phyloP scores from a whole-genome alignment of 805 yeast species.

The Brettanomyces custersianus region DNA sequence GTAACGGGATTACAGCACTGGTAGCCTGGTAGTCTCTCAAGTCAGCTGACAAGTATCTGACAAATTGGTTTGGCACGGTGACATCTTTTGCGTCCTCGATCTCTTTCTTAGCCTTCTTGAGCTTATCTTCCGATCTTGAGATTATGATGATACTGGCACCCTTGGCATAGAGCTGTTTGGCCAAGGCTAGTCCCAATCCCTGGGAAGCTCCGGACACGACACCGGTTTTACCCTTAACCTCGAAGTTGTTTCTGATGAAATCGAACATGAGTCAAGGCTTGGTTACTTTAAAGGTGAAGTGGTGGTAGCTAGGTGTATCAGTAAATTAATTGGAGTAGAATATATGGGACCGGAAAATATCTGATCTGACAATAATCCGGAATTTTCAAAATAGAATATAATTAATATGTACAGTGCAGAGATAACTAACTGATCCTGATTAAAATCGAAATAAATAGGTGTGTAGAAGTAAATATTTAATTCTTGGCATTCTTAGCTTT shows the following conservation, averaged over 20 bases:
- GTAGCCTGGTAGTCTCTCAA: slow-evolving; percentile 38
- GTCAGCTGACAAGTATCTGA: slow-evolving; percentile 52
- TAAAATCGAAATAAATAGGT: too few species aligned
- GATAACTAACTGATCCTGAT: too few species aligned
- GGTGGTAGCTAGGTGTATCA: neutral
- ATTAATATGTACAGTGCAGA: too few species aligned
- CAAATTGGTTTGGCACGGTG: slow-evolving; percentile 25
- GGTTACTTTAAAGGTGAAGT: neutral
- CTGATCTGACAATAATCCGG: too few species aligned
- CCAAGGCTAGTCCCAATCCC: slow-evolving; percentile 81
- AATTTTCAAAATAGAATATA: too few species aligned
- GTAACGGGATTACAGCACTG: slow-evolving; percentile 35
- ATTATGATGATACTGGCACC: slow-evolving; percentile 66
- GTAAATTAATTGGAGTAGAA: neutral
- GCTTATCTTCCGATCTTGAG: slow-evolving; percentile 62
- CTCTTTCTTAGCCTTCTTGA: slow-evolving; percentile 38
- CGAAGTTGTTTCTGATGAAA: slow-evolving; percentile 8
- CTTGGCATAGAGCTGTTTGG: slow-evolving; percentile 32
- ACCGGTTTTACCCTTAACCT: slow-evolving; percentile 43
- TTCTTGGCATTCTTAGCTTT: neutral
- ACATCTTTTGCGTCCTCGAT: slow-evolving; percentile 27
- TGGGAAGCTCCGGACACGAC: slow-evolving; percentile 92
- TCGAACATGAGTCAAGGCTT: too few species aligned
- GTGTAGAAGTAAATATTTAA: too few species aligned
- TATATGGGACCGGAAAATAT: neutral